Evolutionary conservation across 2,329 filamentous ascomycete genomes (phyloP).

Genomic region (Chaetomium olivaceum): DNA sequence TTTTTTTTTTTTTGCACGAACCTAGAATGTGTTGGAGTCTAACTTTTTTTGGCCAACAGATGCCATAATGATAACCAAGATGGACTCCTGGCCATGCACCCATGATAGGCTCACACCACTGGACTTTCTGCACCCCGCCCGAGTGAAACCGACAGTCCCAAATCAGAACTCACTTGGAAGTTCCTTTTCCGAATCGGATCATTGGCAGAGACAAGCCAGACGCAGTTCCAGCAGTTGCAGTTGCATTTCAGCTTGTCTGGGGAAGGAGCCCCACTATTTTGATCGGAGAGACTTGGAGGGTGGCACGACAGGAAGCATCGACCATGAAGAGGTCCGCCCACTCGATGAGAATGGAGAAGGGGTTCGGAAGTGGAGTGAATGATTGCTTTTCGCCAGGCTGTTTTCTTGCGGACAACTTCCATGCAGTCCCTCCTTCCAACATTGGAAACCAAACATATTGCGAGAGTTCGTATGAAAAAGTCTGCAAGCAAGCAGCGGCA

Average conservation of each 20-base stretch:
- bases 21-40: too few relatives aligned
- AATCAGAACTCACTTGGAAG: background rate
- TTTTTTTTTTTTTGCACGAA: too few relatives aligned
- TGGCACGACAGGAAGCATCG: background rate
- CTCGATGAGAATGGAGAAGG: too few relatives aligned
- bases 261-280: background rate
- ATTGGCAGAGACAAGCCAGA: background rate
- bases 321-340: background rate
- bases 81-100: too few relatives aligned
- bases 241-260: background rate
- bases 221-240: slow-evolving; percentile 4
- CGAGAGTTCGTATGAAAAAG: background rate
- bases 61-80: too few relatives aligned
- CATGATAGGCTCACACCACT: too few relatives aligned
- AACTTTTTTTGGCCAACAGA: too few relatives aligned
- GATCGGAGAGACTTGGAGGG: background rate
- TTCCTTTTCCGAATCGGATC: background rate
- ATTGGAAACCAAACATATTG: background rate
- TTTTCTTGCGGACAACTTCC: background rate
- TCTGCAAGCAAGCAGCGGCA: background rate
- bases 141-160: too few relatives aligned
- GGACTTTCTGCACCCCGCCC: too few relatives aligned
- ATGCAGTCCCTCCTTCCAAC: background rate
- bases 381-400: background rate
- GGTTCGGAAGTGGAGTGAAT: background rate